Percentiles rank a stretch among this genome's conserved stretches.
These are phyloP conservation scores for Pistacia integerrima DNA, from an alignment of 345 rosid species.

Conservation along the genomic window DNA sequence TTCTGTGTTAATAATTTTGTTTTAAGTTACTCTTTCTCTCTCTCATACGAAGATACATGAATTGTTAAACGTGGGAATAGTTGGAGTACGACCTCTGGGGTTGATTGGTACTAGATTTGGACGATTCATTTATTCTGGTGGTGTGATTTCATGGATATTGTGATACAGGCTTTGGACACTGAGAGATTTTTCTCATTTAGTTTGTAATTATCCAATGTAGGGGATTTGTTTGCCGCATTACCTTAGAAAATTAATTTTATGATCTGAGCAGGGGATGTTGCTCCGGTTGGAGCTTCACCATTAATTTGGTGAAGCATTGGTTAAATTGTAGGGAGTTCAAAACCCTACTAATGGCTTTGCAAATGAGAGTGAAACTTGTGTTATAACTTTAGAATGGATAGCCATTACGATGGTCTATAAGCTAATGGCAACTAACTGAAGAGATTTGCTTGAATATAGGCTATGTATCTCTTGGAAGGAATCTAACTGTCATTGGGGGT, in stretches of 20 bases:
- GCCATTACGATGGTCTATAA: background rate
- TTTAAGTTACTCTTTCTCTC: background rate
- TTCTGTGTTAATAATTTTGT: background rate
- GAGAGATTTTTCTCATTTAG: constrained; percentile 11
- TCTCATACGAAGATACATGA: background rate
- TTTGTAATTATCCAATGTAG: background rate
- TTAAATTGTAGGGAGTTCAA: background rate
- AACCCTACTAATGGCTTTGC: constrained; percentile 7
- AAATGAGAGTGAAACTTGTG: background rate
- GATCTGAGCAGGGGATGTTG: background rate
- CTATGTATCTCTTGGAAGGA: background rate
- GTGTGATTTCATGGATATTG: background rate
- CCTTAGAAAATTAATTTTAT: background rate
- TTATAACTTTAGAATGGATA: constrained; percentile 8
- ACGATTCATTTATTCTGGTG: constrained; percentile 1
- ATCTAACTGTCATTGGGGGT: constrained; percentile 1
- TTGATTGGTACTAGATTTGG: constrained; percentile 20
- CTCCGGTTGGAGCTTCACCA: background rate
- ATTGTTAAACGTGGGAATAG: background rate
- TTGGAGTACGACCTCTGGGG: background rate
- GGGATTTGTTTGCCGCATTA: constrained; percentile 5
- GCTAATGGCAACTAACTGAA: constrained; percentile 1
- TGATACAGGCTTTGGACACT: background rate
- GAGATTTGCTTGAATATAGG: constrained; percentile 13
- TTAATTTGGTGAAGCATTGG: background rate